Base-by-base conservation (phyloP, 495 filamentous ascomycete species). In the Penicillium pulvis region DNA sequence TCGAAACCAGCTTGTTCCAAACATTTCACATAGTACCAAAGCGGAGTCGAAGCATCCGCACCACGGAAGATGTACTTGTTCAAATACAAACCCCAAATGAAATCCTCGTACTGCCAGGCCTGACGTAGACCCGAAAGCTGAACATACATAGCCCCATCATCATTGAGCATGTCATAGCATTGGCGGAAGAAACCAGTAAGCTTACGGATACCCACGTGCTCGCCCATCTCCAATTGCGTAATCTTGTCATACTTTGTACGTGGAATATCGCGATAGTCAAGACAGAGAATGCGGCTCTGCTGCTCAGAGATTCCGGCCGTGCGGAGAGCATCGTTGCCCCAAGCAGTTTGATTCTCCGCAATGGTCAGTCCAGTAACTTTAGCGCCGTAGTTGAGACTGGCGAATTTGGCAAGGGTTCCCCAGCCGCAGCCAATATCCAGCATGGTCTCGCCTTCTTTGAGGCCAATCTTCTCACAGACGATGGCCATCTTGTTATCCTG, bases 1-100 rank as follows among this genome's bases (percentile, higher is more conserved):
- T 83, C 81, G 39, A 88, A 95, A 24, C 91, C 91, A 56, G 89
- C 88, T 48, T 79, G 77, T 73, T 95, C 91, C 31, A 92, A 78
- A 56, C 79, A 77, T 65, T 85, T 78, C 59, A 93, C 71, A 64
- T 90, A 85, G 63, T 79, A 89, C 66, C 86, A 86, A 19, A 95
- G 83, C 56, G 91, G 91, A 46, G 89, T 91, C 17, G 87, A 90
- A 8, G 91, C 91, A 70, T 95, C 91, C 17, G 91, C 91, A 68
- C 91, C 91, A 42, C 88, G 90, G 83, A 95, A 95, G 66, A 95
- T 79, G 71, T 93, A 92, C 77, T 92, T 93, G 80, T 93, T 95
- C 90, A 95, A 89, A 77, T 90, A 95, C 54, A 93, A 73, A 57
- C 91, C 91, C 90, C 90, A 92, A 71, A 90, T 84, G 46, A 93